phyloP scores from a whole-genome alignment of 2,329 filamentous ascomycete species.

The Daldinia sp. region DNA sequence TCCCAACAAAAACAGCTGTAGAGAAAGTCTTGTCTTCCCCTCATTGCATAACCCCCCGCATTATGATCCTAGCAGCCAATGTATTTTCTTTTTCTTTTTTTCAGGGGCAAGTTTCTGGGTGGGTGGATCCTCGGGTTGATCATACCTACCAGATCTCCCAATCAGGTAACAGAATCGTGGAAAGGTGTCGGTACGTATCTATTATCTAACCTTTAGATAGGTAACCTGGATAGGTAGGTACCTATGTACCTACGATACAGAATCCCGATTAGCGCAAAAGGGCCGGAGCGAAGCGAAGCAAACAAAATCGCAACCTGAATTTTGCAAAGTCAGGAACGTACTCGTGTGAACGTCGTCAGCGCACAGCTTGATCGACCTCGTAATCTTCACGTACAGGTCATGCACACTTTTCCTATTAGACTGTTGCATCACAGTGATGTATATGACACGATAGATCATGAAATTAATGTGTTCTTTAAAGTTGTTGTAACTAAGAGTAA shows the following conservation, averaged over 20 bases:
- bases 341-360: too few species aligned
- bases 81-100: constrained; percentile 3
- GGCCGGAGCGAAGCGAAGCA: neutral
- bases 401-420: neutral
- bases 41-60: constrained; percentile 26
- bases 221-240: too few species aligned
- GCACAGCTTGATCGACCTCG: neutral
- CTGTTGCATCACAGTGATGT: neutral
- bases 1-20: constrained; percentile 35
- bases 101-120: constrained; percentile 5
- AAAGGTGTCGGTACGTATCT: neutral
- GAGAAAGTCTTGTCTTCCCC: constrained; percentile 11
- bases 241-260: neutral
- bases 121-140: neutral
- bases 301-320: neutral
- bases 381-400: neutral
- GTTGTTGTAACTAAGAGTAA: neutral
- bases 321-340: neutral
- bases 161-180: neutral
- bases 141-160: constrained; percentile 4
- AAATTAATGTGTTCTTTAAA: too few species aligned
- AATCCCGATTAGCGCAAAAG: neutral
- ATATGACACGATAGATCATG: too few species aligned
- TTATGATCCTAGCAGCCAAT: constrained; percentile 6
- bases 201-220: neutral